Conservation (phyloP, 306 rosid species). For the Leucaena leucocephala region DNA sequence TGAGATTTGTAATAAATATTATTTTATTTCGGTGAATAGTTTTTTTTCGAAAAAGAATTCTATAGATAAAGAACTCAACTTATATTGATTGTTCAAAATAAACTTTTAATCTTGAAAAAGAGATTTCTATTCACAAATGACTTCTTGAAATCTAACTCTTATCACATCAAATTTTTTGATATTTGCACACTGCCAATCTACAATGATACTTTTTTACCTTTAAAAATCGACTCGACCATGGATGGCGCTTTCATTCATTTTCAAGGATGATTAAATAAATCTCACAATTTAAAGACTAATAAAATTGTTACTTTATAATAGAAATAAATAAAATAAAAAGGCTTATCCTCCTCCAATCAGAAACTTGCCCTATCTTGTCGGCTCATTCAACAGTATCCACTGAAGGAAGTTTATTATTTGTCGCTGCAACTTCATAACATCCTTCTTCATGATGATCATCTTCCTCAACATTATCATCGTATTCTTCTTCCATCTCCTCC, state of each 20-base stretch:
- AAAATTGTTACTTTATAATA: not conserved
- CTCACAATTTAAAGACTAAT: not conserved
- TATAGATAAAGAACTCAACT: not conserved
- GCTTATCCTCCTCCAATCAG: slow-evolving; percentile 11
- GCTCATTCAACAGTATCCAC: slow-evolving; percentile 56
- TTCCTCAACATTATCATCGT: slow-evolving; percentile 35
- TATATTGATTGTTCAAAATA: not conserved
- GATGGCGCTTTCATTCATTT: not conserved
- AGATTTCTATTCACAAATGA: not conserved
- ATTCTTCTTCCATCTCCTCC: slow-evolving; percentile 28
- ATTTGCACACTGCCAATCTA: not conserved
- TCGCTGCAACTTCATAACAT: slow-evolving; percentile 48
- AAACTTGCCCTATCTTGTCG: slow-evolving; percentile 38
- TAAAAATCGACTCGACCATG: not conserved
- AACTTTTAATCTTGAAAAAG: not conserved
- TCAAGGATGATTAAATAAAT: not conserved
- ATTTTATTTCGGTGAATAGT: not conserved
- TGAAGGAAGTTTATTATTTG: slow-evolving; percentile 41
- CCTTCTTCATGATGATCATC: slow-evolving; percentile 13
- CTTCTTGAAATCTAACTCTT: not conserved
- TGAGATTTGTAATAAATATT: not conserved
- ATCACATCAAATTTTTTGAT: not conserved
- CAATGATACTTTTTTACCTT: not conserved
- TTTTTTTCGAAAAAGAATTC: not conserved
- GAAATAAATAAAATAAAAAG: not conserved